Percentiles rank a stretch among this genome's conserved stretches.
Evolutionary conservation across 257 asterid species (phyloP).

Genomic region (Coffea canephora): DNA sequence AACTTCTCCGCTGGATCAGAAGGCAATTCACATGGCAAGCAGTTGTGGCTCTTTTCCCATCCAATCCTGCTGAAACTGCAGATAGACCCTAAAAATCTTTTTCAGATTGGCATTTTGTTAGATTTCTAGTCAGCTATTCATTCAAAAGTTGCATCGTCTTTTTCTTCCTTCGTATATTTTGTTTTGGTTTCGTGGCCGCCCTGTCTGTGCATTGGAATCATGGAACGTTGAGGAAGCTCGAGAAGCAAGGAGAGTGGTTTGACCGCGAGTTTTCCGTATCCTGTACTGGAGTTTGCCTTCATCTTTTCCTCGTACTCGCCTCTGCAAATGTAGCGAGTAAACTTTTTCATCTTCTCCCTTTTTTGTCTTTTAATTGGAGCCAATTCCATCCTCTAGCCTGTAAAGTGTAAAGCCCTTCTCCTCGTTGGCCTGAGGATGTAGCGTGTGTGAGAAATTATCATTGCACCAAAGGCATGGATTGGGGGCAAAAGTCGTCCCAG

Average conservation of each 20-base stretch:
- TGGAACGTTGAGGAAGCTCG: background rate
- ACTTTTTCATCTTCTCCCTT: no score
- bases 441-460: constrained; percentile 14
- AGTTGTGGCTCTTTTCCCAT: background rate
- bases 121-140: background rate
- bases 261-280: background rate
- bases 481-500: constrained; percentile 5
- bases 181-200: background rate
- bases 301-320: background rate
- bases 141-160: no score
- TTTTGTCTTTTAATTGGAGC: background rate
- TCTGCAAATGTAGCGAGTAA: background rate
- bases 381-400: background rate
- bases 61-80: background rate
- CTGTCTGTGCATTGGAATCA: background rate
- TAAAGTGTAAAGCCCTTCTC: background rate
- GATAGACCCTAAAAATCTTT: background rate
- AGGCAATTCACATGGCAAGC: background rate
- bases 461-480: constrained; percentile 15
- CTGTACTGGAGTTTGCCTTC: background rate
- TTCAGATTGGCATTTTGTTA: background rate
- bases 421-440: background rate
- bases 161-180: background rate
- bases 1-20: background rate
- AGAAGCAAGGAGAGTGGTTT: background rate